phyloP scores from a whole-genome alignment of 1,139 yeast genomes.

The Saccharomyces hybrid region DNA sequence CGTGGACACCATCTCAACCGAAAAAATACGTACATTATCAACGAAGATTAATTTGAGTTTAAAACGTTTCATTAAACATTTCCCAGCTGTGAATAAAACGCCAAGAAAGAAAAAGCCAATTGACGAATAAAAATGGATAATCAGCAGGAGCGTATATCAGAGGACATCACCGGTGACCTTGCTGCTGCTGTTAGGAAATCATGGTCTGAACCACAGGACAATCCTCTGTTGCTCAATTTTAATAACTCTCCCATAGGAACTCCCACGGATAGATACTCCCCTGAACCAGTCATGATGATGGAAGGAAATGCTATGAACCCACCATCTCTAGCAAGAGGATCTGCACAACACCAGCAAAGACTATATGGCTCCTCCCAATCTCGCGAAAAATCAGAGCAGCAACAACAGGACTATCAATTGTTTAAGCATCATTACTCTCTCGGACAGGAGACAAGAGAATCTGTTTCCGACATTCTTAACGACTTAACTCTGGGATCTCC shows the following conservation, averaged over 20 bases:
- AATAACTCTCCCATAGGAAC: conserved; percentile 17
- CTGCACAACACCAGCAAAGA: conserved; percentile 9
- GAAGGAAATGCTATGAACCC: background rate
- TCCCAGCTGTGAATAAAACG: background rate
- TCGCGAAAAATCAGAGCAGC: background rate
- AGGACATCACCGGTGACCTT: conserved; percentile 17
- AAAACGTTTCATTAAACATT: background rate
- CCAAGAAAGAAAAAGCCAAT: background rate
- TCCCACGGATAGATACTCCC: conserved; percentile 7
- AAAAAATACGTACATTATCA: background rate
- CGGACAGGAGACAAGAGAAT: conserved; percentile 17
- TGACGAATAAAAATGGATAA: conserved; percentile 4
- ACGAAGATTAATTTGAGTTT: background rate
- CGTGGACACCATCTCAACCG: no score
- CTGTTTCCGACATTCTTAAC: conserved; percentile 18
- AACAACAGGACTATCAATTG: conserved; percentile 19
- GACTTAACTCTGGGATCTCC: conserved; percentile 15
- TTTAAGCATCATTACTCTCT: conserved; percentile 26
- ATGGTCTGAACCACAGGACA: conserved; percentile 28
- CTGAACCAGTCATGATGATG: background rate
- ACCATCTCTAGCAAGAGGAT: conserved; percentile 1
- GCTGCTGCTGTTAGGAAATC: conserved; percentile 31
- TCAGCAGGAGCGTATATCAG: conserved; percentile 4
- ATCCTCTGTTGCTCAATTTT: background rate
- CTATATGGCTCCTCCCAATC: background rate